A percentile compares a stretch with the other conserved stretches of the same genome.
phyloP scores from a whole-genome alignment of 768 basidiomycete genomes.

The Rhizopogon sp. region DNA sequence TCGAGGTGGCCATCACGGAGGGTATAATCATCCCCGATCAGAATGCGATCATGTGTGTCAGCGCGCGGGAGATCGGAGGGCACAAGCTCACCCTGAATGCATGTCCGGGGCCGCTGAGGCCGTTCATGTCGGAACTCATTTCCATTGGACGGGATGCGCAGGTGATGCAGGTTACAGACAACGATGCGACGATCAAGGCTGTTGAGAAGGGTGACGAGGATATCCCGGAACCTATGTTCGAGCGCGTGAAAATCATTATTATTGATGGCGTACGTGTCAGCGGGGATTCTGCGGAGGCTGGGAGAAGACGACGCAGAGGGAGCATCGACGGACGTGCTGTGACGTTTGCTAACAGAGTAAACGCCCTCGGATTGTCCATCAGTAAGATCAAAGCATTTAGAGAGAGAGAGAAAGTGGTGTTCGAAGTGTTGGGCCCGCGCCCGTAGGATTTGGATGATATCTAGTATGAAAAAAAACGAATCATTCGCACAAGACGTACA shows the following conservation, averaged over 20 bases:
- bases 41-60: constrained; percentile 14
- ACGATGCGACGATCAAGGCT: constrained; percentile 41
- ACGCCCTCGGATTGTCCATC: constrained; percentile 67
- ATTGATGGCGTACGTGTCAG: constrained; percentile 42
- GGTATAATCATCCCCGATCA: constrained; percentile 38
- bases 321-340: constrained; percentile 64
- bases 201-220: constrained; percentile 27
- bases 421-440: constrained; percentile 54
- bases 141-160: constrained; percentile 48
- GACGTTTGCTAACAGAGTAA: constrained; percentile 72
- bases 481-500: neutral
- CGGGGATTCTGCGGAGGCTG: constrained; percentile 15
- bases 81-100: constrained; percentile 48
- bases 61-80: constrained; percentile 42
- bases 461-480: neutral
- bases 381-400: constrained; percentile 67
- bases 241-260: constrained; percentile 52
- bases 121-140: constrained; percentile 66
- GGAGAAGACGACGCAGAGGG: constrained; percentile 30
- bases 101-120: constrained; percentile 58
- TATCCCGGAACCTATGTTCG: constrained; percentile 43
- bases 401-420: constrained; percentile 66
- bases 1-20: constrained; percentile 56
- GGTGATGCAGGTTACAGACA: constrained; percentile 51
- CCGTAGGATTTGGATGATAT: constrained; percentile 16